Conservation (phyloP, 2,329 filamentous ascomycete genomes). For the Talaromyces sp. region DNA sequence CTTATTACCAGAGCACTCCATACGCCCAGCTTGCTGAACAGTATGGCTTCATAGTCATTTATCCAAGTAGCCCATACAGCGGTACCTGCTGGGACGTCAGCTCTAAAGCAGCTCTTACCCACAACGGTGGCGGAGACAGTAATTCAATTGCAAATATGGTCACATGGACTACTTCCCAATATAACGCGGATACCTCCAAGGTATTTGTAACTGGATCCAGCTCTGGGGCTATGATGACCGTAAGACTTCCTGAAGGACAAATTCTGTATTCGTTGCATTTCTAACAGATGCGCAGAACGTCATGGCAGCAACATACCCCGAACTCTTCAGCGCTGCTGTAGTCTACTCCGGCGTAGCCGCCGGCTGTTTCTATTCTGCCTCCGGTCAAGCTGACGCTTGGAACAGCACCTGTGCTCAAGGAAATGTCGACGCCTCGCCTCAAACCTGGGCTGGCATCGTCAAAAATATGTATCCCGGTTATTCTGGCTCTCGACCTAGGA, state of each 20-base stretch:
- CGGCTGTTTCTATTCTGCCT: conserved; percentile 17
- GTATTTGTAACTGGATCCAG: conserved; percentile 10
- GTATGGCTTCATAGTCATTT: conserved; percentile 48
- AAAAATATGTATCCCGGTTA: conserved; percentile 31
- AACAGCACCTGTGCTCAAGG: conserved; percentile 25
- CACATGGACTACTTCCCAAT: conserved; percentile 9
- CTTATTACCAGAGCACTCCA: conserved; percentile 49
- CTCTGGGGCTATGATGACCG: conserved; percentile 15
- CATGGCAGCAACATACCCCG: conserved; percentile 16
- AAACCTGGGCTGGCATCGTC: conserved; percentile 23
- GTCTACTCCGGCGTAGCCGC: conserved; percentile 9
- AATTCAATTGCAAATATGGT: conserved; percentile 31
- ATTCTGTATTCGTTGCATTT: background rate
- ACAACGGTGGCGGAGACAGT: conserved; percentile 39
- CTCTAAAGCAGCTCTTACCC: conserved; percentile 34
- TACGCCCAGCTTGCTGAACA: conserved; percentile 53
- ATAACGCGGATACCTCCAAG: conserved; percentile 12
- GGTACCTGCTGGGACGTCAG: conserved; percentile 60
- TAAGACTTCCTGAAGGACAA: background rate
- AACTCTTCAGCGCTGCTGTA: conserved; percentile 7
- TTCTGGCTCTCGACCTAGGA: conserved; percentile 49
- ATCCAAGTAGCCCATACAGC: conserved; percentile 52
- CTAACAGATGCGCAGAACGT: conserved; percentile 20
- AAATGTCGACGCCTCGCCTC: conserved; percentile 21
- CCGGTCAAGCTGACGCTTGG: conserved; percentile 22